Conservation (phyloP, 2,329 filamentous ascomycete genomes). For the Cadophora sp. region DNA sequence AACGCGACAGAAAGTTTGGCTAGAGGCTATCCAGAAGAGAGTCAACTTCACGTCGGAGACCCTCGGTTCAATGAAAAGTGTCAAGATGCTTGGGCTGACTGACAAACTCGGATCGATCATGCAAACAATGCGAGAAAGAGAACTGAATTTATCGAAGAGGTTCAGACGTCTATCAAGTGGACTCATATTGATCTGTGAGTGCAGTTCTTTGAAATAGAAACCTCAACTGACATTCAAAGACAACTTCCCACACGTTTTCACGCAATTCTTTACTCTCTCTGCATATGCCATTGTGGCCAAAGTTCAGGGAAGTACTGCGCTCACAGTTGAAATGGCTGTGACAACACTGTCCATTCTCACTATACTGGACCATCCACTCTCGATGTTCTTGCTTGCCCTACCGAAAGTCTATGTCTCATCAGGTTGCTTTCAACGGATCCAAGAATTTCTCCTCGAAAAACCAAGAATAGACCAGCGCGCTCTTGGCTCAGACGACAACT, state of each 20-base stretch:
- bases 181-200: conserved; percentile 8
- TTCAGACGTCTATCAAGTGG: not conserved
- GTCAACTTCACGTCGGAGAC: conserved; percentile 11
- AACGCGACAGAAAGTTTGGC: conserved; percentile 3
- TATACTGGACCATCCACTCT: conserved; percentile 1
- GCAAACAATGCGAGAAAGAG: conserved; percentile 2
- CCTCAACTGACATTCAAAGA: not conserved
- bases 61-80: conserved; percentile 12
- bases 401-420: conserved; percentile 13
- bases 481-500: conserved; percentile 1
- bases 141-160: conserved; percentile 4
- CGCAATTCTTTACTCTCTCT: conserved; percentile 3
- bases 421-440: conserved; percentile 9
- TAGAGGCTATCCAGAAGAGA: conserved; percentile 12
- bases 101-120: conserved; percentile 10
- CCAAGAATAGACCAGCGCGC: conserved; percentile 5
- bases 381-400: conserved; percentile 8
- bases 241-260: conserved; percentile 10
- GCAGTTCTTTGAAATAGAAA: not conserved
- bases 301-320: not conserved
- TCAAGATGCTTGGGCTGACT: conserved; percentile 13
- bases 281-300: conserved; percentile 9
- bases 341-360: conserved; percentile 10
- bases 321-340: conserved; percentile 3
- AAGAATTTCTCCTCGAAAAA: conserved; percentile 12